These are phyloP conservation scores for Saturnispora dispora DNA, from an alignment of 805 yeast species.

Conservation along the genomic window DNA sequence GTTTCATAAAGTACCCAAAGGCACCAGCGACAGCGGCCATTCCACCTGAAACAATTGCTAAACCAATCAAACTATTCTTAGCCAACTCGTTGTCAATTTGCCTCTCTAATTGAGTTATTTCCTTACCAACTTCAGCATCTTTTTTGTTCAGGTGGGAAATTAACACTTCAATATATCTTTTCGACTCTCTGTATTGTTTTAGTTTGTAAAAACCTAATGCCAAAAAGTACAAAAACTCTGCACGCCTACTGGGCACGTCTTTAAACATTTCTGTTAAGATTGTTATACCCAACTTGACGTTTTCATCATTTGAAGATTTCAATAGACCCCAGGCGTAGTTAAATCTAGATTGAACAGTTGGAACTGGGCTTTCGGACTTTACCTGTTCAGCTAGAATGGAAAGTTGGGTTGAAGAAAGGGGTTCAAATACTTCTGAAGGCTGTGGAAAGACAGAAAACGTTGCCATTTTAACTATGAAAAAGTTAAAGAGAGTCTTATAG, in stretches of 20 bases:
- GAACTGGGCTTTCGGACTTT: slow-evolving; percentile 68
- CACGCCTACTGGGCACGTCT: slow-evolving; percentile 70
- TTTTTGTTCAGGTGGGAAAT: slow-evolving; percentile 75
- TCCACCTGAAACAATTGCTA: slow-evolving; percentile 79
- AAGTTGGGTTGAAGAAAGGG: slow-evolving; percentile 67
- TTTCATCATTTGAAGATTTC: slow-evolving; percentile 51
- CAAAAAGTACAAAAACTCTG: slow-evolving; percentile 84
- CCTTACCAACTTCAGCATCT: slow-evolving; percentile 41
- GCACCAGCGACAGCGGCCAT: slow-evolving; percentile 71
- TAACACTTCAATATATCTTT: slow-evolving; percentile 75
- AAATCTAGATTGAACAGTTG: slow-evolving; percentile 76
- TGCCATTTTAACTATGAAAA: not conserved
- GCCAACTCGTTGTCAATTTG: slow-evolving; percentile 80
- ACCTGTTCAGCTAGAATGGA: slow-evolving; percentile 70
- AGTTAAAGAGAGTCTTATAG: not conserved
- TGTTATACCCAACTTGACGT: slow-evolving; percentile 73
- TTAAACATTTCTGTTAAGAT: slow-evolving; percentile 62
- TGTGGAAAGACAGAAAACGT: slow-evolving; percentile 19
- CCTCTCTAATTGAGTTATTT: slow-evolving; percentile 37
- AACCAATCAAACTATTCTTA: slow-evolving; percentile 79
- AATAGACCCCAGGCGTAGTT: slow-evolving; percentile 96
- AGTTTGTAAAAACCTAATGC: slow-evolving; percentile 81
- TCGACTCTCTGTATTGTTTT: slow-evolving; percentile 79
- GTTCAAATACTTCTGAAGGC: slow-evolving; percentile 28
- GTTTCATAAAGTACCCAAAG: slow-evolving; percentile 11